A percentile compares a stretch with the other conserved stretches of the same genome.
These are phyloP conservation scores for Leccinum longicurvipes DNA, from an alignment of 768 basidiomycete species.

Conservation along the genomic window DNA sequence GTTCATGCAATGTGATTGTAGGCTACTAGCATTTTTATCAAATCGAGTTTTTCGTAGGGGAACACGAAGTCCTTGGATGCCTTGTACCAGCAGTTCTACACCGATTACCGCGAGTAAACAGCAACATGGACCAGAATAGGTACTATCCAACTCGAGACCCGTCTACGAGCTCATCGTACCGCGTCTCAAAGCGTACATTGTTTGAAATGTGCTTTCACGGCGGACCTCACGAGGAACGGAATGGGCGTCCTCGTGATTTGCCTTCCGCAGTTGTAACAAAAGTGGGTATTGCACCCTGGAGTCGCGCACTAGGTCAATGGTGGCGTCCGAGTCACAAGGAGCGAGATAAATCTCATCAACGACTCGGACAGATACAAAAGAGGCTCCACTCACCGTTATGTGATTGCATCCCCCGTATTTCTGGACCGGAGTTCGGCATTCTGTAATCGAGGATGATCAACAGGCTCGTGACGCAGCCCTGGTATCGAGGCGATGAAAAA, in stretches of 20 bases:
- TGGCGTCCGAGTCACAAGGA: background rate
- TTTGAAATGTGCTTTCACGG: slow-evolving; percentile 33
- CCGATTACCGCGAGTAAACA: background rate
- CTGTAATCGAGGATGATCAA: slow-evolving; percentile 17
- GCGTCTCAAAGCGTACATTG: slow-evolving; percentile 25
- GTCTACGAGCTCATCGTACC: background rate
- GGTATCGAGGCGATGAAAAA: background rate
- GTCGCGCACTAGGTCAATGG: slow-evolving; percentile 41
- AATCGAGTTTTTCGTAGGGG: too few species aligned
- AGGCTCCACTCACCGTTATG: slow-evolving; percentile 47
- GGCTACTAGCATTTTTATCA: too few species aligned
- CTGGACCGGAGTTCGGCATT: slow-evolving; percentile 46
- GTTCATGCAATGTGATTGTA: too few species aligned
- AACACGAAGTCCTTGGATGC: too few species aligned
- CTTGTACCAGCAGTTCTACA: background rate
- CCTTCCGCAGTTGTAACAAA: slow-evolving; percentile 50
- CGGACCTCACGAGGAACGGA: slow-evolving; percentile 29
- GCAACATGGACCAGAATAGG: background rate
- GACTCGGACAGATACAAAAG: background rate
- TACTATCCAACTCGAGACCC: background rate
- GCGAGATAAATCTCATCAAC: background rate
- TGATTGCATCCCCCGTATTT: slow-evolving; percentile 57
- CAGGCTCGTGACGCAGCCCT: background rate
- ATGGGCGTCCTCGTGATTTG: slow-evolving; percentile 40
- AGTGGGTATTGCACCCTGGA: slow-evolving; percentile 55